A percentile compares a stretch with the other conserved stretches of the same genome.
These are phyloP conservation scores for Plectranthus barbatus DNA, from an alignment of 257 asterid genomes.

Conservation along the genomic window DNA sequence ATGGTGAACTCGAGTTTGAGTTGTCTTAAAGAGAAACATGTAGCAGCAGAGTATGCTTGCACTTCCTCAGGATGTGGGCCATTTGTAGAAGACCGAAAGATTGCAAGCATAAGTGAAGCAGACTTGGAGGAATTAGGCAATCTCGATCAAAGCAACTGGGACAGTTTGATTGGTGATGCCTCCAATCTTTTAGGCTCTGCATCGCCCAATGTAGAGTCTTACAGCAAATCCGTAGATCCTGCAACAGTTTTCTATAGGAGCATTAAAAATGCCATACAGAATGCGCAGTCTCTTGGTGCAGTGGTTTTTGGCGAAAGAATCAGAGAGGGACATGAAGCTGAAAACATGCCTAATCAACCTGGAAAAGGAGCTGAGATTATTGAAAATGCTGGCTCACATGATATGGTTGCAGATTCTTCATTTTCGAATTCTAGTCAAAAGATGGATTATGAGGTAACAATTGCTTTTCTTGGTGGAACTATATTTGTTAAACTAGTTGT, in stretches of 20 bases:
- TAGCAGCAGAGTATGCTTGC: constrained; percentile 23
- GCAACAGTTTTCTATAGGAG: constrained; percentile 30
- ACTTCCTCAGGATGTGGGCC: constrained; percentile 28
- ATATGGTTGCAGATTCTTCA: constrained; percentile 24
- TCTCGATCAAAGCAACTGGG: constrained; percentile 51
- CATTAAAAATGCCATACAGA: constrained; percentile 30
- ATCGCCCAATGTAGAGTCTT: constrained; percentile 39
- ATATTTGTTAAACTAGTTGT: too few species aligned
- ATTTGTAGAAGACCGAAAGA: constrained; percentile 21
- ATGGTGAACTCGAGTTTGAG: constrained; percentile 30
- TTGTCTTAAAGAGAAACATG: constrained; percentile 13
- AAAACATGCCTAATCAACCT: constrained; percentile 40
- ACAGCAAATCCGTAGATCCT: constrained; percentile 33
- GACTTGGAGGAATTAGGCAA: constrained; percentile 24
- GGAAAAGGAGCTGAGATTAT: constrained; percentile 36
- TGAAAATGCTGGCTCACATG: constrained; percentile 28
- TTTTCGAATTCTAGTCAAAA: constrained; percentile 24
- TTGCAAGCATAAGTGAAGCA: constrained; percentile 14
- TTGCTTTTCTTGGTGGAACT: neutral
- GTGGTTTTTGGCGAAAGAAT: constrained; percentile 24
- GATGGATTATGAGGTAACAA: constrained; percentile 53
- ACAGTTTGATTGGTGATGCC: constrained; percentile 41
- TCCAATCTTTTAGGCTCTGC: constrained; percentile 42
- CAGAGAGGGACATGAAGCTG: constrained; percentile 27
- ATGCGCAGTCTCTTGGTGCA: constrained; percentile 20